These are phyloP conservation scores for Fusarium duplospermum DNA, from an alignment of 2,329 filamentous ascomycete species.

Conservation along the genomic window DNA sequence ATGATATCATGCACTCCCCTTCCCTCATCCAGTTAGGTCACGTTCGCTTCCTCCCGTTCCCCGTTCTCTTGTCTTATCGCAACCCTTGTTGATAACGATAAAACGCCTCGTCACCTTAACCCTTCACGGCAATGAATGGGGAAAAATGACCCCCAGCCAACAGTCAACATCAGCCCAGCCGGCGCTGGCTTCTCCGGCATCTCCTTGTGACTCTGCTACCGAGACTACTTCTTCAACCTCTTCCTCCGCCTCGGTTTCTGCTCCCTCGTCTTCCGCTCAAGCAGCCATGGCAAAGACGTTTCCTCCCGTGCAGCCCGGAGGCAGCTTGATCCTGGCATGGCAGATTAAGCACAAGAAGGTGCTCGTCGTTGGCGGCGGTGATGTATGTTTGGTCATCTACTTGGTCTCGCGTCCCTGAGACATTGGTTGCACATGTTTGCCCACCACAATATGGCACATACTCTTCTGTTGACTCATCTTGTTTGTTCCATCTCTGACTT, in stretches of 20 bases:
- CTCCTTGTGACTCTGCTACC: conserved; percentile 31
- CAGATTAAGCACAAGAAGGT: conserved; percentile 90
- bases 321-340: conserved; percentile 95
- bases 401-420: conserved; percentile 6
- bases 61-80: conserved; percentile 31
- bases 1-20: conserved; percentile 20
- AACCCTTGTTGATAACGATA: conserved; percentile 35
- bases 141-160: conserved; percentile 42
- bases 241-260: conserved; percentile 17
- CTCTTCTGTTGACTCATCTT: not conserved
- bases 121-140: conserved; percentile 26
- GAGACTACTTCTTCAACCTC: conserved; percentile 1
- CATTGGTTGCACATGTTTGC: not conserved
- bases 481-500: not conserved
- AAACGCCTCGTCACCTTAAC: conserved; percentile 31
- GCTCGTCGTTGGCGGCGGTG: conserved; percentile 93
- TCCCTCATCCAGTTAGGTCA: conserved; percentile 20
- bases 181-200: conserved; percentile 40
- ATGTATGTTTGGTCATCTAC: conserved; percentile 68
- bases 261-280: conserved; percentile 11
- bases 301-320: conserved; percentile 87
- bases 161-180: conserved; percentile 36
- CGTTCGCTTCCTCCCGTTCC: conserved; percentile 38
- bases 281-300: conserved; percentile 62
- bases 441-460: not conserved